Percentiles rank a stretch among this genome's conserved stretches.
Evolutionary conservation across 176 grass and related monocot species (phyloP).

Genomic region (Tillandsia leiboldiana): DNA sequence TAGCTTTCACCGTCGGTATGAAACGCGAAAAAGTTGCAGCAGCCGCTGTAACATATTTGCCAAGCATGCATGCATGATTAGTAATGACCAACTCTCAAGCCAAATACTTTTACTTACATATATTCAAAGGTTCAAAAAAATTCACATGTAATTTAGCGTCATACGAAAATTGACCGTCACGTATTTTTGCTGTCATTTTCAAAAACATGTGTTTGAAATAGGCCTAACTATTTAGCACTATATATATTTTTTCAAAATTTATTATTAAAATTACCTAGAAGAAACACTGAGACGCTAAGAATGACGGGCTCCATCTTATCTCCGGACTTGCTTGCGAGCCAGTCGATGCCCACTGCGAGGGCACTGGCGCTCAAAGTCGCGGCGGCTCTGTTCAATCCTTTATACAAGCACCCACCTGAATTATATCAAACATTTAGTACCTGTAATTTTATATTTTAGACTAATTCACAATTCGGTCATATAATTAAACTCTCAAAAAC

Average conservation of each 20-base stretch:
- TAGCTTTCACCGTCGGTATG: background rate
- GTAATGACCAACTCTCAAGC: too few relatives aligned
- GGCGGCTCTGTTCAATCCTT: conserved; percentile 66
- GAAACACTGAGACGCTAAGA: conserved; percentile 48
- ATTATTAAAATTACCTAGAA: conserved; percentile 36
- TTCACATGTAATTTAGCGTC: too few relatives aligned
- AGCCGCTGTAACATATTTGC: background rate
- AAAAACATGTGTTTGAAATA: too few relatives aligned
- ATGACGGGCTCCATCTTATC: conserved; percentile 56
- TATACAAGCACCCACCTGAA: conserved; percentile 67
- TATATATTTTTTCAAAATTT: too few relatives aligned
- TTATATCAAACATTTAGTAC: conserved; percentile 12
- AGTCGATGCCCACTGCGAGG: conserved; percentile 63
- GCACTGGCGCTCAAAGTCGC: conserved; percentile 56
- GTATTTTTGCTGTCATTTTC: too few relatives aligned
- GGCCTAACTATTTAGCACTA: too few relatives aligned
- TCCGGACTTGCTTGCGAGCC: conserved; percentile 55
- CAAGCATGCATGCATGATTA: background rate
- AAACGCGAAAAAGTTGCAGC: conserved; percentile 3
- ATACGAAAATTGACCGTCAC: too few relatives aligned
- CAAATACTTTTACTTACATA: too few relatives aligned
- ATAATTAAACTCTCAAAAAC: too few relatives aligned
- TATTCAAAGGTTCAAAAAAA: too few relatives aligned
- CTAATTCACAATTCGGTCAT: too few relatives aligned
- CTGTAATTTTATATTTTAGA: too few relatives aligned